Base-by-base conservation (phyloP, 768 basidiomycete species). In the Pleurotus ostreatus region DNA sequence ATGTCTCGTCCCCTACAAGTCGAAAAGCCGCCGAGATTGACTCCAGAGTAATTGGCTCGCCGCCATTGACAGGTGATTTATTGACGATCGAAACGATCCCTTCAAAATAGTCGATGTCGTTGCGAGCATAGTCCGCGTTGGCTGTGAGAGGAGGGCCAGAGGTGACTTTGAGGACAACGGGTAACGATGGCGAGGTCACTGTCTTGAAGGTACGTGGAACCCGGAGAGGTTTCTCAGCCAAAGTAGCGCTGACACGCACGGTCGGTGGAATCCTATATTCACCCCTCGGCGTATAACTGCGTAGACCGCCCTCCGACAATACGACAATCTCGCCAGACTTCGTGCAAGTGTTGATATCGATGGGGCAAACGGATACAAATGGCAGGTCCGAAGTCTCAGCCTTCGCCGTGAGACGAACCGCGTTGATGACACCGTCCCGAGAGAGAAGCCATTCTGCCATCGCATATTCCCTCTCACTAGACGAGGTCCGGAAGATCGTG, bases 381-480 rank as follows among this genome's bases (percentile, higher is more conserved):
- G 74, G 73, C 9, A 61, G 60, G 0, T 64, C 53, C 3, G 74
- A 75, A 9, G 74, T 76, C 13, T 69, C 65, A 11, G 67, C 47
- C 54, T 76, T 74, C 8, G 69, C 72, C 2, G 68, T 70, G 26
- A 76, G 57, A 22, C 71, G 66, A 4, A 76, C 65, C 1, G 71
- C 74, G 8, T 63, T 68, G 37, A 76, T 73, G 49, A 69, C 65
- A 5, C 73, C 70, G 5, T 69, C 70, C 13, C 67, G 37, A 0
- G 74, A 71, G 5, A 75, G 59, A 30, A 71, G 62, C 74, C 74
- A 76, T 60, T 75, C 74, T 0, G 73, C 74, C 68, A 73, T 66
- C 0, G 73, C 71, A 57, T 62, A 76, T 56, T 74, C 70, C 16
- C 66, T 61, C 37, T 68, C 68, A 26, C 64, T 65, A 12, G 63